A percentile compares a stretch with the other conserved stretches of the same genome.
phyloP scores from a whole-genome alignment of 176 grass and related monocot genomes.

The Alopecurus myosuroides region DNA sequence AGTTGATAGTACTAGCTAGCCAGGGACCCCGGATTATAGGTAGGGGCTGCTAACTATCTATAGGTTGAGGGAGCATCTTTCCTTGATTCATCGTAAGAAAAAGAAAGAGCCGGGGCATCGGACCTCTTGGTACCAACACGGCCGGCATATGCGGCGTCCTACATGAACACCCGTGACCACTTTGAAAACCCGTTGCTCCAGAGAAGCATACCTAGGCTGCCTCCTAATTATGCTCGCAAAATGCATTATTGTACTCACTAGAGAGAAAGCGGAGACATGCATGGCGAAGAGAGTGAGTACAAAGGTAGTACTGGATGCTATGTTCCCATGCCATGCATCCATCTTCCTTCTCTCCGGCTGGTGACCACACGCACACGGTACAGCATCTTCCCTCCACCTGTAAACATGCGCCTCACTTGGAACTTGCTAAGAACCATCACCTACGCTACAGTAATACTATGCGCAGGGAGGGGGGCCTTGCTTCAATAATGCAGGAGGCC shows the following conservation, averaged over 20 bases:
- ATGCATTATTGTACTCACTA: neutral
- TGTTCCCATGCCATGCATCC: neutral
- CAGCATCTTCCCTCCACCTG: neutral
- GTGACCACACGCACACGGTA: conserved; percentile 1
- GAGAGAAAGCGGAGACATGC: neutral
- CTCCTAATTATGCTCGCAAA: neutral
- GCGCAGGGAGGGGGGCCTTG: neutral
- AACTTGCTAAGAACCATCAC: neutral
- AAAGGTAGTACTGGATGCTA: neutral
- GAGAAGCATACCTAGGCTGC: neutral
- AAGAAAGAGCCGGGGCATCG: too few species aligned
- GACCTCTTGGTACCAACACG: too few species aligned
- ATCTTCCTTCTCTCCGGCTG: neutral
- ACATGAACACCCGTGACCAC: too few species aligned
- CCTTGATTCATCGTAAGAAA: too few species aligned
- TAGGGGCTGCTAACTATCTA: too few species aligned
- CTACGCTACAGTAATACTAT: neutral
- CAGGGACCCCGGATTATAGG: too few species aligned
- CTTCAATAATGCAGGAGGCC: conserved; percentile 20
- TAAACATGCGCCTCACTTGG: conserved; percentile 9
- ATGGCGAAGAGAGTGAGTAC: neutral
- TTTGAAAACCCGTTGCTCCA: neutral
- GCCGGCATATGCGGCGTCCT: too few species aligned
- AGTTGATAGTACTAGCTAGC: too few species aligned
- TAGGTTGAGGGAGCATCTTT: too few species aligned